Evolutionary conservation across 2,329 filamentous ascomycete genomes (phyloP), one percentile per base, ranked within the genome.

Genomic region (Fusarium luffae): DNA sequence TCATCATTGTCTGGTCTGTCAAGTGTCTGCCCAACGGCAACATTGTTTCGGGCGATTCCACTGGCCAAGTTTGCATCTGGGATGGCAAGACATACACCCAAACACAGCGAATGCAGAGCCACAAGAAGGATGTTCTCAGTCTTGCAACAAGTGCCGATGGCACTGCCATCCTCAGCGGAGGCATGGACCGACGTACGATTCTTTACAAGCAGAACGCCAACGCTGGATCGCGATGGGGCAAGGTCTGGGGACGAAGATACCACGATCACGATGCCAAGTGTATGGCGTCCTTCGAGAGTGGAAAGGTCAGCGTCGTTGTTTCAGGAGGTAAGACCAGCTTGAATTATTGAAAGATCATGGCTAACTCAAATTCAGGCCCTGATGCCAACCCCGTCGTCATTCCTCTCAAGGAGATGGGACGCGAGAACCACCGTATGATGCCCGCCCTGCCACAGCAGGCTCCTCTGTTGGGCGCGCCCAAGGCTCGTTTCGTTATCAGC

Each of bases 251-350:
- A 77, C 88, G 93, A 71, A 87, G 93, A 76, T 94, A 95, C 77
- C 96, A 99, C 77, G 89, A 91, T 47, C 94, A 98, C 79, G 96
- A 99, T 82, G 94, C 98, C 75, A 98, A 98, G 82, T 89, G 93
- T 2, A 93, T 98, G 89, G 92, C 94, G 34, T 90, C 93, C 0
- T 98, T 95, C 70, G 96, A 99, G 79, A 91, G 91, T 54, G 90
- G 88, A 52, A 89, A 89, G 51, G 88, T 97, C 76, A 98, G 93
- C 75, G 89, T 98, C 58, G 85, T 97, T 13, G 92, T 97, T 18
- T 97, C 95, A 68, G 96, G 96, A 87, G 96, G 94, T 93, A 84
- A 80, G 85, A 63, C n/a, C 9, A 56, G n/a, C 14, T 12, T 10
- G 25, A 21, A 12, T 25, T 14, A 30, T 44, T 23, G 16, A 27